Conservation (phyloP, 2,329 filamentous ascomycete species). For the Teratosphaeria zuluensis region DNA sequence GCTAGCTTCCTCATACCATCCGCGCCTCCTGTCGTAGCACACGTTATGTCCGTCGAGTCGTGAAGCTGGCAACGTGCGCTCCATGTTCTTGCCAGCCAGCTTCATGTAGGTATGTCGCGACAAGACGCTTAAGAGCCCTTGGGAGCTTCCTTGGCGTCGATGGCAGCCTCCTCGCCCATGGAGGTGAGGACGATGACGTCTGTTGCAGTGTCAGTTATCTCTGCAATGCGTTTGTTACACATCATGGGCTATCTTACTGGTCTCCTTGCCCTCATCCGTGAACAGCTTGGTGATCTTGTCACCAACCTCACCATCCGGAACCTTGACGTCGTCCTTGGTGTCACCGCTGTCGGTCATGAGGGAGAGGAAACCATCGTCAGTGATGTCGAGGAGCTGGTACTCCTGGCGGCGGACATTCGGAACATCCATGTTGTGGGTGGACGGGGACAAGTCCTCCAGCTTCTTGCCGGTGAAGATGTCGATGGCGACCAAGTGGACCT, state of each 20-base stretch:
- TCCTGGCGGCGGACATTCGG: slow-evolving; percentile 85
- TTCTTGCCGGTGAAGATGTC: slow-evolving; percentile 99
- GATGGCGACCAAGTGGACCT: slow-evolving; percentile 95
- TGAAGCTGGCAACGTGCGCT: slow-evolving; percentile 1
- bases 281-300: slow-evolving; percentile 78
- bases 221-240: slow-evolving; percentile 1
- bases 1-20: neutral
- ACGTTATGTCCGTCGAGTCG: slow-evolving; percentile 5
- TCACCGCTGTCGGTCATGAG: slow-evolving; percentile 81
- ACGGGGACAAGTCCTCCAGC: slow-evolving; percentile 96
- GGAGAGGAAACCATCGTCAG: slow-evolving; percentile 88
- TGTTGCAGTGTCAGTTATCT: slow-evolving; percentile 43
- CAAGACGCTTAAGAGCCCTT: slow-evolving; percentile 17
- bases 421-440: slow-evolving; percentile 96
- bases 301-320: slow-evolving; percentile 82
- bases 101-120: neutral
- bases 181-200: slow-evolving; percentile 76
- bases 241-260: slow-evolving; percentile 55
- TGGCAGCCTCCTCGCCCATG: slow-evolving; percentile 89
- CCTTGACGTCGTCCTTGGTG: slow-evolving; percentile 89
- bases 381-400: slow-evolving; percentile 88
- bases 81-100: neutral
- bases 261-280: slow-evolving; percentile 77
- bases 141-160: slow-evolving; percentile 92
- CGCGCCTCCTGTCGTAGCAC: neutral